Percentiles rank a stretch among this genome's conserved stretches.
Conservation (phyloP, 2,329 filamentous ascomycete species). For the Pyrenophora graminea region DNA sequence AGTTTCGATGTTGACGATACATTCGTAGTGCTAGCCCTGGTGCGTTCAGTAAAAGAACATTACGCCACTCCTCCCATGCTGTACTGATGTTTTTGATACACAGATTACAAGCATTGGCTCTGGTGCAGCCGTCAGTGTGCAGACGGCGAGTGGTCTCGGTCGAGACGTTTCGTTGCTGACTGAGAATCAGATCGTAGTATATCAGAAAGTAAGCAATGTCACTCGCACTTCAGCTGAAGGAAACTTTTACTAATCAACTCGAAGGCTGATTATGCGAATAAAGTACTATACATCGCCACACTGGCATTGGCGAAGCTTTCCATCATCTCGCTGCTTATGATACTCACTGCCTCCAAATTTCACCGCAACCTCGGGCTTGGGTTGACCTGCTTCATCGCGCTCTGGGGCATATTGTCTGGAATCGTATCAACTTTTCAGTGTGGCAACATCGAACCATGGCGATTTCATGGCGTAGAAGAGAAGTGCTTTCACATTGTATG, state of each 20-base stretch:
- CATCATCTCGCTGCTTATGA: slow-evolving; percentile 43
- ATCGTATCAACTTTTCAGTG: slow-evolving; percentile 41
- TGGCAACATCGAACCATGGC: slow-evolving; percentile 35
- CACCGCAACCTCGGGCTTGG: slow-evolving; percentile 35
- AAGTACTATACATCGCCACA: slow-evolving; percentile 42
- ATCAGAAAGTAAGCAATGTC: slow-evolving; percentile 35
- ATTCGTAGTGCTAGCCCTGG: slow-evolving; percentile 42
- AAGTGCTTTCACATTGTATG: slow-evolving; percentile 35
- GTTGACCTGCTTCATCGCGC: slow-evolving; percentile 32
- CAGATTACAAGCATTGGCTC: slow-evolving; percentile 41
- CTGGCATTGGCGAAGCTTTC: slow-evolving; percentile 42
- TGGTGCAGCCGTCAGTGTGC: slow-evolving; percentile 37
- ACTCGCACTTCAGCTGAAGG: too few species aligned
- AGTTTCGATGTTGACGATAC: slow-evolving; percentile 41
- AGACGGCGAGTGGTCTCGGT: slow-evolving; percentile 40
- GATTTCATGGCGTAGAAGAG: slow-evolving; percentile 17
- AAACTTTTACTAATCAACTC: not conserved
- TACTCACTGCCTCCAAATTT: slow-evolving; percentile 36
- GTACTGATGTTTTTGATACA: slow-evolving; percentile 12
- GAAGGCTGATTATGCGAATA: slow-evolving; percentile 43
- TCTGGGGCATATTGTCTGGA: slow-evolving; percentile 37
- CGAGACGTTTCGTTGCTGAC: slow-evolving; percentile 28
- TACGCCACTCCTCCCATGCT: not conserved
- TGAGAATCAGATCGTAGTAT: slow-evolving; percentile 26
- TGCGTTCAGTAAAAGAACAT: slow-evolving; percentile 15